These are phyloP conservation scores for Sugiyamaella americana DNA, from an alignment of 805 yeast species.

Conservation along the genomic window DNA sequence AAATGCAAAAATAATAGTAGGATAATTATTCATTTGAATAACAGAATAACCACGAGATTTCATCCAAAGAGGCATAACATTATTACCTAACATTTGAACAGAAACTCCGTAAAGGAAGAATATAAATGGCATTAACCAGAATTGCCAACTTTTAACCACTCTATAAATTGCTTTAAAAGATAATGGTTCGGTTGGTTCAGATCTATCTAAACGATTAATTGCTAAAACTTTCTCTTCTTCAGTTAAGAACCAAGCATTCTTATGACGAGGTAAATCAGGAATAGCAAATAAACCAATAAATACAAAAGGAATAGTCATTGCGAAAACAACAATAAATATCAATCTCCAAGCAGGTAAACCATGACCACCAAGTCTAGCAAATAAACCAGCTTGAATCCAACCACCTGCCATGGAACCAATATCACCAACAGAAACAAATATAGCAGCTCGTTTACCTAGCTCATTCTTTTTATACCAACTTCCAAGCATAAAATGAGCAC, in stretches of 20 bases:
- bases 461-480: slow-evolving; percentile 39
- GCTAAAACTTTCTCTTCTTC: slow-evolving; percentile 15
- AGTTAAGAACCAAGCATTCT: slow-evolving; percentile 13
- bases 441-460: slow-evolving; percentile 32
- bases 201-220: slow-evolving; percentile 1
- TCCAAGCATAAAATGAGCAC: slow-evolving; percentile 29
- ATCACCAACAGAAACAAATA: slow-evolving; percentile 38
- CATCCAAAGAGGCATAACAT: slow-evolving; percentile 18
- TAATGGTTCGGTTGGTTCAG: slow-evolving; percentile 4
- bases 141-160: slow-evolving; percentile 12
- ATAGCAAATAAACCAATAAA: slow-evolving; percentile 11
- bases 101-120: slow-evolving; percentile 17
- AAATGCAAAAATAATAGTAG: slow-evolving; percentile 14
- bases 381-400: slow-evolving; percentile 44
- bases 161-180: neutral
- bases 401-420: slow-evolving; percentile 46
- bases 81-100: slow-evolving; percentile 17
- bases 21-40: slow-evolving; percentile 13
- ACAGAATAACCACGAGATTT: slow-evolving; percentile 12
- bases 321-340: slow-evolving; percentile 43
- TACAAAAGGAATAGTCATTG: slow-evolving; percentile 13
- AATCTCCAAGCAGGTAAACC: slow-evolving; percentile 59
- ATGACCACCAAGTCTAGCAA: slow-evolving; percentile 34
- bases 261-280: slow-evolving; percentile 16
- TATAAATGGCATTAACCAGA: slow-evolving; percentile 16